Conservation (phyloP, 441 rosid species). For the Pelargonium citronellum region DNA sequence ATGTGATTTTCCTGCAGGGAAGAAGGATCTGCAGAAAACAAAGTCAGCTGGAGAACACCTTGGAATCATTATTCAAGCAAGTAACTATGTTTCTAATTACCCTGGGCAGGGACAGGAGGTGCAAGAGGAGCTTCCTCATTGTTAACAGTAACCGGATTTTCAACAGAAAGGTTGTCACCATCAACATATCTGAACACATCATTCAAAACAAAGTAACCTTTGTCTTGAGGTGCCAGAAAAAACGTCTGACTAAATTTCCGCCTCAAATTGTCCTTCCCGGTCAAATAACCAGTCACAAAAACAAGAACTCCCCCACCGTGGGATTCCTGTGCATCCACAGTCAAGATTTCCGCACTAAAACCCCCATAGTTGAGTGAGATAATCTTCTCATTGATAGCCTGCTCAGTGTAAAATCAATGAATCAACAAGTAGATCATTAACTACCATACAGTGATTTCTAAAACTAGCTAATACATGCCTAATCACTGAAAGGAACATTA, state of each 20-base stretch:
- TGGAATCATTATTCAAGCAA: not conserved
- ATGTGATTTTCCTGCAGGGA: conserved; percentile 29
- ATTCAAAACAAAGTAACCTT: conserved; percentile 82
- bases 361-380: conserved; percentile 49
- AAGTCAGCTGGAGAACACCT: conserved; percentile 6
- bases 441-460: not conserved
- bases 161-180: conserved; percentile 31
- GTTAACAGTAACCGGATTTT: conserved; percentile 21
- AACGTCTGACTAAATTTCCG: conserved; percentile 75
- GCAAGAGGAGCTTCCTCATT: conserved; percentile 27
- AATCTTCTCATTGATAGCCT: conserved; percentile 82
- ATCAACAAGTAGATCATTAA: not conserved
- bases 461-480: too few relatives aligned
- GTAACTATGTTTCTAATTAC: conserved; percentile 28
- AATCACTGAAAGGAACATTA: too few relatives aligned
- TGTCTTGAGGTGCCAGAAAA: conserved; percentile 95
- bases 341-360: conserved; percentile 47
- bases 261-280: conserved; percentile 36
- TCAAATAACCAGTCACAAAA: conserved; percentile 75
- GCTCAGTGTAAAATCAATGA: conserved; percentile 16
- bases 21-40: conserved; percentile 28
- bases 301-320: conserved; percentile 61
- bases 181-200: conserved; percentile 65
- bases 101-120: conserved; percentile 31
- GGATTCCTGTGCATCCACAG: conserved; percentile 77